Base-by-base conservation (phyloP, 2,329 filamentous ascomycete genomes). In the Thielaviopsis populi region DNA sequence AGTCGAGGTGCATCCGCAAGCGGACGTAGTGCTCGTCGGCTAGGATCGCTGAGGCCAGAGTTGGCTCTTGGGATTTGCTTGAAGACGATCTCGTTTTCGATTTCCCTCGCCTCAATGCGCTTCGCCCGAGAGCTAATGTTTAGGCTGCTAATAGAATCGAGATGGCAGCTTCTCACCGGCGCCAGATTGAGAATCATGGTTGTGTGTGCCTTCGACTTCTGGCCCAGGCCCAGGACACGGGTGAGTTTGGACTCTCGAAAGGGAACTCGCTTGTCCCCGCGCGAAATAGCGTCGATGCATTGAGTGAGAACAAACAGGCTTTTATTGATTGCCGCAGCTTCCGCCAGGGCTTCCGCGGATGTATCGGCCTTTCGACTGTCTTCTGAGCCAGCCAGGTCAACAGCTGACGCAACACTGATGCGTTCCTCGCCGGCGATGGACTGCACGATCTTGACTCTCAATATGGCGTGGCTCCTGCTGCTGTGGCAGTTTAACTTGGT, bases 181-280 rank as follows among this genome's bases (percentile, higher is more conserved):
- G 92, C 89, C 2, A 97, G 81, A 71, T 97, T 97, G 43, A 97
- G 79, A 65, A 97, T 94, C 94, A 97, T 97, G 71, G 97, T 83
- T 0, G 91, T 96, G 68, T 96, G 84, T 61, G 94, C 92, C 68
- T 95, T 90, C 10, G 40, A 10, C 75, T 97, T 96, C 75, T 96
- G 92, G 2, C 92, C 92, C 8, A 97, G 76, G 0, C 88, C 92
- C 30, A 97, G 75, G 63, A 97, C 96, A 58, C 92, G 83, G 0
- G 94, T 97, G 92, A 97, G 96, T 78, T 97, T 96, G 63, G 88
- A 94, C 72, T 96, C 92, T 64, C 92, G 82, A 73, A 95, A 97
- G 0, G 94, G 92, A 70, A 97, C 92, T 41, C 92, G 83, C 69
- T 80, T 82, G 72, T 86, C 83, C 40, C 83, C 83, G 27, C 83